Evolutionary conservation across 2,329 filamentous ascomycete genomes (phyloP), one percentile per base, ranked within the genome.

Genomic region (Fusarium sp.): DNA sequence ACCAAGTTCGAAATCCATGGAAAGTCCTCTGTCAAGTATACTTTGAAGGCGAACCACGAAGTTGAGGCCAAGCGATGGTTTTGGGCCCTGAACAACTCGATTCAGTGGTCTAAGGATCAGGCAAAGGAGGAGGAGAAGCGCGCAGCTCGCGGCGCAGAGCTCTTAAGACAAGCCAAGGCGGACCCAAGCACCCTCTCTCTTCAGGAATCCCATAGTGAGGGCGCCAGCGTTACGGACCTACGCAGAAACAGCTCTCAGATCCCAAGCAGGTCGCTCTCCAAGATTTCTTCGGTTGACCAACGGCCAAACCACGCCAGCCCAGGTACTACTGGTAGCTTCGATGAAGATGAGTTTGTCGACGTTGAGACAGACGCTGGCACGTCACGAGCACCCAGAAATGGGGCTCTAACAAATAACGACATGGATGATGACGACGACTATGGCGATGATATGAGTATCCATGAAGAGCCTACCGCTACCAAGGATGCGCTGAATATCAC

Each of bases 61-160:
- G 95, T 98, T 27, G 96, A 99, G 79, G 95, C 96, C 7, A 99
- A 99, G 80, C 88, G 96, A 56, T 99, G 96, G 96, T 99, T 96
- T 79, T 99, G 96, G 96, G 93, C 96, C 1, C 83, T 99, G 67
- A 99, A 99, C 81, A 99, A 99, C 77, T 95, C 96, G 7, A 99
- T 99, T 49, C 96, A 98, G 77, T 98, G 93, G 92, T 91, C 93
- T 67, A 99, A 99, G 79, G 96, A 99, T 75, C 96, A 98, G 80
- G 94, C 93, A 9, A 94, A 92, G 71, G 93, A 97, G 77, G 95
- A 97, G 73, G 91, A 95, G 75, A 89, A 85, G 70, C 89, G 94
- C 63, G 89, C 89, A 33, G 88, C 88, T 9, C 89, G 89, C 57
- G 92, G 90, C 72, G 91, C 90, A 7, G 93, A 96, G 78, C 85